Evolutionary conservation across 108 stramenopile genomes (phyloP).

Genomic region (Cyclotella kingstonii): DNA sequence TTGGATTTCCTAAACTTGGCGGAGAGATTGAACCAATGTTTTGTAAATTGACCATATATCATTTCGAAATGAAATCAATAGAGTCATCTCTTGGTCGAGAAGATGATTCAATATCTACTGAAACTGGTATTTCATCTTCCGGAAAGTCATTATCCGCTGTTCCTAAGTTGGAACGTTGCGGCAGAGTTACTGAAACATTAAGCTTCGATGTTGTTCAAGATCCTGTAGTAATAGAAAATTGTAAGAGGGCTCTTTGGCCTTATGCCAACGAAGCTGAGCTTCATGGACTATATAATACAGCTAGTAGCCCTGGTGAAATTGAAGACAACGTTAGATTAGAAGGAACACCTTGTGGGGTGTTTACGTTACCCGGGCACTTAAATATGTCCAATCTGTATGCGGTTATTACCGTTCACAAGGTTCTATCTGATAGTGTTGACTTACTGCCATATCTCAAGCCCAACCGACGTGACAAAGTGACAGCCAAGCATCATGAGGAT

Average conservation of each 20-base stretch:
- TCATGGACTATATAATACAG: constrained; percentile 6
- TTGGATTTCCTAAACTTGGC: constrained; percentile 80
- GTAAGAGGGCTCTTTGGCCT: constrained; percentile 66
- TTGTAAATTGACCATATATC: constrained; percentile 79
- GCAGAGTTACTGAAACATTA: constrained; percentile 74
- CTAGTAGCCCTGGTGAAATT: constrained; percentile 1
- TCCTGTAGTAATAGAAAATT: constrained; percentile 56
- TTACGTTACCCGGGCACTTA: constrained; percentile 74
- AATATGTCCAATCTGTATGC: constrained; percentile 78
- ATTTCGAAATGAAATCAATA: constrained; percentile 64
- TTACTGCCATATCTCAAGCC: constrained; percentile 58
- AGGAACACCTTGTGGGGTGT: constrained; percentile 82
- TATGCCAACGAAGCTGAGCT: constrained; percentile 31
- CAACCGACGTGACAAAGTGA: constrained; percentile 14
- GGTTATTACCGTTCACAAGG: constrained; percentile 78
- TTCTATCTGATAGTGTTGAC: constrained; percentile 59
- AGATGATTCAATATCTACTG: constrained; percentile 16
- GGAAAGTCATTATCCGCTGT: constrained; percentile 20
- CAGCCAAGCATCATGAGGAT: constrained; percentile 33
- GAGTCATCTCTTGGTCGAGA: not conserved
- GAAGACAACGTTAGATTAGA: constrained; percentile 24
- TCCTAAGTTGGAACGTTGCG: constrained; percentile 69
- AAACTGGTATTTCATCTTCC: constrained; percentile 20
- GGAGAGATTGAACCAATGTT: constrained; percentile 88
- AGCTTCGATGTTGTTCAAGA: constrained; percentile 83